These are phyloP conservation scores for Pneumocystis canis DNA, from an alignment of 1,139 yeast genomes.

Conservation along the genomic window DNA sequence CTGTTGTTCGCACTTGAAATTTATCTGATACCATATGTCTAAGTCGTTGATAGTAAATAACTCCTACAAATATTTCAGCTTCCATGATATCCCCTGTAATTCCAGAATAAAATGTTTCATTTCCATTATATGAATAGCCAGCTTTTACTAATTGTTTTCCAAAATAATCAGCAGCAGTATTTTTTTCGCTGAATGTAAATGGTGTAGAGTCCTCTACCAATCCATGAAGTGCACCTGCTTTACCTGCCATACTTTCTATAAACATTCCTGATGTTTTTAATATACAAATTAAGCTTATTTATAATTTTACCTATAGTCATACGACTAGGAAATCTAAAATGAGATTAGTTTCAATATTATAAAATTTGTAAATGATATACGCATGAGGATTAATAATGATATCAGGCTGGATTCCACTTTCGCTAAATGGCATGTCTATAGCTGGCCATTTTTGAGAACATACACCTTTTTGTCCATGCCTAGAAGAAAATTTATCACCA, in stretches of 20 bases:
- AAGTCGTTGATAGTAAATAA: constrained; percentile 93
- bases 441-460: constrained; percentile 98
- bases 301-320: constrained; percentile 53
- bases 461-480: constrained; percentile 99
- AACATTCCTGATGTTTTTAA: constrained; percentile 58
- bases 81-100: constrained; percentile 96
- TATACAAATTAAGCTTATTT: not conserved
- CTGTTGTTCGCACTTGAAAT: constrained; percentile 97
- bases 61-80: constrained; percentile 90
- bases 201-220: constrained; percentile 96
- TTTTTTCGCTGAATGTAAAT: constrained; percentile 52
- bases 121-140: constrained; percentile 95
- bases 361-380: constrained; percentile 1
- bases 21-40: constrained; percentile 99
- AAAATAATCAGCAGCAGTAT: constrained; percentile 94
- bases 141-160: constrained; percentile 80
- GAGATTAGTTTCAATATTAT: not conserved
- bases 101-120: constrained; percentile 98
- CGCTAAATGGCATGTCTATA: constrained; percentile 92
- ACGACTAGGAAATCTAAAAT: constrained; percentile 71
- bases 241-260: constrained; percentile 93
- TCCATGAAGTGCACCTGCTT: constrained; percentile 96
- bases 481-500: constrained; percentile 95
- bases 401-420: constrained; percentile 92
- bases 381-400: constrained; percentile 97